phyloP scores from a whole-genome alignment of 129 eudicot genomes.

The Chrysanthemum seticuspe region DNA sequence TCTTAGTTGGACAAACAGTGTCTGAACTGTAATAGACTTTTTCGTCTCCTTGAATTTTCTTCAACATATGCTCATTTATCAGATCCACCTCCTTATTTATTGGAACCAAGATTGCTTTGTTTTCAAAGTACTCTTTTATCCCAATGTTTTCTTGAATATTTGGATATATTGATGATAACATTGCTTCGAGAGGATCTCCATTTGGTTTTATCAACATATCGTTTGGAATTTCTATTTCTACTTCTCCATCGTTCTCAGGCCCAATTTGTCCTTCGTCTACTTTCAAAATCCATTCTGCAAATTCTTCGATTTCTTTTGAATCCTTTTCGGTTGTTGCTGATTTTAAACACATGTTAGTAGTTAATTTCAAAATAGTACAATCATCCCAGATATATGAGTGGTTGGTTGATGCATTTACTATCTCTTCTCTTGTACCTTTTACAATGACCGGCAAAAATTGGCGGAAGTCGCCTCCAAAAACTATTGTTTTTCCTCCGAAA shows the following conservation, averaged over 20 bases:
- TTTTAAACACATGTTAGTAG: neutral
- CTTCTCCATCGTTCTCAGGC: neutral
- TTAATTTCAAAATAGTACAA: neutral
- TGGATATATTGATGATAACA: neutral
- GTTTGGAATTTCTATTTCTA: neutral
- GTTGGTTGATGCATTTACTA: neutral
- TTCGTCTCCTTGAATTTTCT: too few species aligned
- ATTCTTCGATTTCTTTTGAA: neutral
- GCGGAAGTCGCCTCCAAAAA: neutral
- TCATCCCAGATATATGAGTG: neutral
- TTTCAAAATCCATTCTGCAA: neutral
- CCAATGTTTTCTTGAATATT: neutral
- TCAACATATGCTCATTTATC: too few species aligned
- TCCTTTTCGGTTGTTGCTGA: neutral
- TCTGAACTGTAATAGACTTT: too few species aligned
- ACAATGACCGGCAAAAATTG: neutral
- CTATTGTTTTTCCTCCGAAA: neutral
- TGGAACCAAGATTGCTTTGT: neutral
- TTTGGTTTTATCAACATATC: neutral
- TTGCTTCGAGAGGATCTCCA: neutral
- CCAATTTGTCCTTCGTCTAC: neutral
- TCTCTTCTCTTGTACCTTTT: neutral
- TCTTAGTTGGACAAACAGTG: too few species aligned
- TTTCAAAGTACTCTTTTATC: neutral
- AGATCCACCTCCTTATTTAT: neutral